Conservation (phyloP, 768 basidiomycete species). For the Psilocybe sp. region DNA sequence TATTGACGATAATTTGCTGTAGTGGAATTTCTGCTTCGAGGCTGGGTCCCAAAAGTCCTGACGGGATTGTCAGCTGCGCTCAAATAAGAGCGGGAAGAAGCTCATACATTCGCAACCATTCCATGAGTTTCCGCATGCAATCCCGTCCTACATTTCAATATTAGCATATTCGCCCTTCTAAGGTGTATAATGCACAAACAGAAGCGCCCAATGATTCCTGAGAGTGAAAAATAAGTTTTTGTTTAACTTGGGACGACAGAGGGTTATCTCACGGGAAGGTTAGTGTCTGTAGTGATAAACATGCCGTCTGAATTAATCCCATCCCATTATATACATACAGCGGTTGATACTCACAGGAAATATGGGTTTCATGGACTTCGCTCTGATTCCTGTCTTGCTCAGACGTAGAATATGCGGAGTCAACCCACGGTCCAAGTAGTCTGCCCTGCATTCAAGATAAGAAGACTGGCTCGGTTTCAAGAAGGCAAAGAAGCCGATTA, state of each 20-base stretch:
- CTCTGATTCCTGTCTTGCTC: slow-evolving; percentile 79
- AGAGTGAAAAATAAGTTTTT: slow-evolving; percentile 2
- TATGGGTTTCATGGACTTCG: slow-evolving; percentile 83
- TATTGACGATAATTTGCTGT: slow-evolving; percentile 56
- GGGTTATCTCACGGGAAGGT: slow-evolving; percentile 75
- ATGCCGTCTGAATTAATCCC: slow-evolving; percentile 2
- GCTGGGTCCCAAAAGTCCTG: slow-evolving; percentile 88
- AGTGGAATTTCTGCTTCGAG: slow-evolving; percentile 62
- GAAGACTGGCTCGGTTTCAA: background rate
- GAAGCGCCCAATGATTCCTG: slow-evolving; percentile 88
- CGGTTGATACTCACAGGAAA: slow-evolving; percentile 81
- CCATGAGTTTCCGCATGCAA: slow-evolving; percentile 89
- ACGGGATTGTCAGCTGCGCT: background rate
- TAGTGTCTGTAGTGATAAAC: slow-evolving; percentile 52
- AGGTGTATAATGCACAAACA: slow-evolving; percentile 43
- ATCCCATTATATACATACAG: too few species aligned
- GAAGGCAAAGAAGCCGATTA: slow-evolving; percentile 11
- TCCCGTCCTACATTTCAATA: slow-evolving; percentile 66
- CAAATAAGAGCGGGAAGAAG: background rate
- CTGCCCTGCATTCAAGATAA: slow-evolving; percentile 51
- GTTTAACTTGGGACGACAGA: background rate
- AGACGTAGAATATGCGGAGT: slow-evolving; percentile 83
- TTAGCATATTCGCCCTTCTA: background rate
- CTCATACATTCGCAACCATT: slow-evolving; percentile 77
- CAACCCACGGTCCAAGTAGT: slow-evolving; percentile 82